A percentile compares a stretch with the other conserved stretches of the same genome.
Evolutionary conservation across 75 land plant genomes (phyloP).

Genomic region (Gnetum montanum): DNA sequence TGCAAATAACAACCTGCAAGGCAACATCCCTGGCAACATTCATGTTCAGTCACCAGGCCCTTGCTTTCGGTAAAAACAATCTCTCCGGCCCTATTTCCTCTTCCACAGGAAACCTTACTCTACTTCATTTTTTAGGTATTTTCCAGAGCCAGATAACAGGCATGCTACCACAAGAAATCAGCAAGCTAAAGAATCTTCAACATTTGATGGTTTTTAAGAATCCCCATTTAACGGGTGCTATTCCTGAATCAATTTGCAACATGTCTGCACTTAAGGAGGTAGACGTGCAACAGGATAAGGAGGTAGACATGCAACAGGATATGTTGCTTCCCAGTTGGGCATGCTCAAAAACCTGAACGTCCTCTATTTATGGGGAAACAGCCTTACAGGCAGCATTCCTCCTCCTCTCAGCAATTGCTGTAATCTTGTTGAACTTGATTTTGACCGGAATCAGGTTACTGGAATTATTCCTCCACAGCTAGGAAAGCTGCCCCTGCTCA

Average conservation of each 20-base stretch:
- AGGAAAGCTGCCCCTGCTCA: constrained; percentile 5
- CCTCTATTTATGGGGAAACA: constrained; percentile 1
- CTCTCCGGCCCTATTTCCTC: neutral
- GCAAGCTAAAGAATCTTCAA: too few species aligned
- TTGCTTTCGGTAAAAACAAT: too few species aligned
- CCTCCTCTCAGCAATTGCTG: constrained; percentile 1
- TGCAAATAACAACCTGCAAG: too few species aligned
- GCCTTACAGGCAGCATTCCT: constrained; percentile 9
- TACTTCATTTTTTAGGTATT: too few species aligned
- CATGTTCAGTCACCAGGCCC: too few species aligned
- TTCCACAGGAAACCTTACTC: too few species aligned
- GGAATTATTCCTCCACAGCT: constrained; percentile 11
- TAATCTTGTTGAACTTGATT: neutral
- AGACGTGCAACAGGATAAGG: constrained; percentile 1
- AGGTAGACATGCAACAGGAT: constrained; percentile 5
- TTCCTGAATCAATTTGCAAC: too few species aligned
- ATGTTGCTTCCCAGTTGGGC: neutral
- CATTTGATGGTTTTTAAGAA: too few species aligned
- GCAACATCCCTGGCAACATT: too few species aligned
- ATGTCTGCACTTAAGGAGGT: neutral
- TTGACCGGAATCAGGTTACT: constrained; percentile 4
- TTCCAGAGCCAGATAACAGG: too few species aligned
- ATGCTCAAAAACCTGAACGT: neutral
- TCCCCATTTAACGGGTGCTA: too few species aligned
- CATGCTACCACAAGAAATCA: too few species aligned